phyloP scores from a whole-genome alignment of 2,329 filamentous ascomycete genomes.

The Alternaria triticimaculans region DNA sequence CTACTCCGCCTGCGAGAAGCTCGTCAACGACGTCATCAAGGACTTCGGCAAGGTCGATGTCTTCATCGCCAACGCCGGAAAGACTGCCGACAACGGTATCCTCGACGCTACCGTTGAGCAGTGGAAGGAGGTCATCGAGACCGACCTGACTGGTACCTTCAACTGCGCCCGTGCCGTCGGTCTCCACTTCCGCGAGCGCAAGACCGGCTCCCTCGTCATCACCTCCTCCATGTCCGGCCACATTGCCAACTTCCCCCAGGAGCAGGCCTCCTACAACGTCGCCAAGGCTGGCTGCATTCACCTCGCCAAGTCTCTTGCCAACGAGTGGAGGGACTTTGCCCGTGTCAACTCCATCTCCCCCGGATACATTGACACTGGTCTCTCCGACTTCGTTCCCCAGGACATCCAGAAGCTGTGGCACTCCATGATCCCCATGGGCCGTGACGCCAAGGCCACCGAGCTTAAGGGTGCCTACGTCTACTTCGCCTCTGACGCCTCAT shows the following conservation, averaged over 20 bases:
- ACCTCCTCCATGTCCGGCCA: conserved; percentile 79
- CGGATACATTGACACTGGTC: conserved; percentile 72
- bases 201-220: conserved; percentile 69
- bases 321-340: conserved; percentile 74
- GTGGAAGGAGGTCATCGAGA: conserved; percentile 78
- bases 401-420: conserved; percentile 77
- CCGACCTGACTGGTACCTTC: conserved; percentile 87
- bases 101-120: conserved; percentile 74
- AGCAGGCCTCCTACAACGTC: conserved; percentile 59
- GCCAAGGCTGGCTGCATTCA: conserved; percentile 72
- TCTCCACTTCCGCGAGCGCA: conserved; percentile 73
- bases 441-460: conserved; percentile 76
- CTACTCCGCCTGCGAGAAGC: conserved; percentile 63
- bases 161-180: conserved; percentile 91
- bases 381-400: conserved; percentile 69
- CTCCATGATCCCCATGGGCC: conserved; percentile 80
- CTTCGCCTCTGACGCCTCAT: conserved; percentile 80
- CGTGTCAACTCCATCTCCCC: conserved; percentile 73
- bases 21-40: conserved; percentile 65
- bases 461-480: conserved; percentile 85
- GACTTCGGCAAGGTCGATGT: conserved; percentile 75
- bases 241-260: conserved; percentile 83
- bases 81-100: conserved; percentile 71
- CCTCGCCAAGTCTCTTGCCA: conserved; percentile 68
- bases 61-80: conserved; percentile 74